Base-by-base conservation (phyloP, 192 early-diverging fungal species). In the Spinellus fusiger region DNA sequence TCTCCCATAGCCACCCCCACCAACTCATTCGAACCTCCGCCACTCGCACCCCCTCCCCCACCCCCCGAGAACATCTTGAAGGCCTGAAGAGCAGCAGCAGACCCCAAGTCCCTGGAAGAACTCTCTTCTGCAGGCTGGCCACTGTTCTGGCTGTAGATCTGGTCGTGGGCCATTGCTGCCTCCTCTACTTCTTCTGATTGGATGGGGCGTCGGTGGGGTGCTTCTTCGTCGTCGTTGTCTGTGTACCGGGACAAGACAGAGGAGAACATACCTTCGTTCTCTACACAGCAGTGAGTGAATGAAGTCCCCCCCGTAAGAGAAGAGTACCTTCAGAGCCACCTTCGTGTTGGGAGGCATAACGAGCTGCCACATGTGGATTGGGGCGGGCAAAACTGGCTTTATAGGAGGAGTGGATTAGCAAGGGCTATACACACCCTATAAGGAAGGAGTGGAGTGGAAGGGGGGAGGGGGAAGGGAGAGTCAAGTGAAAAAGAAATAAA, bases 1-100 rank as follows among this genome's bases (percentile, higher is more conserved):
- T 73, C 71, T 23, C 65, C 60, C 71, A 73, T 73, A 26, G 71
- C 71, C 46, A 73, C 49, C 38, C 71, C 71, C 23, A 73, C 64
- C 20, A 73, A 31, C 22, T 67, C 54, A 25, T 34, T 60, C 31
- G 46, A 50, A 16, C 61, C 38, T 4, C 59, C 29, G 18, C 60
- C 61, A 27, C 60, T 44, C 10, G 54, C 52, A 32, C 35, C 51
- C 7, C 61, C 61, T 8, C 57, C 57, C 20, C 65, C 57, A 35
- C 56, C 55, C 25, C 60, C 53, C 5, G 56, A 49, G 53, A 68
- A 68, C 60, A 59, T 62, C 58, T 68, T 67, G 52, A 73, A 64
- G 13, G 71, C 71, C 35, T 73, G 71, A 27, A 73, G 27, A 48
- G 71, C 71, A 25, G 71, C 71, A 29, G 71, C 71, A n/a, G 65